Evolutionary conservation across 352 stramenopile genomes (phyloP).

Genomic region (Paralagenidium karlingii): DNA sequence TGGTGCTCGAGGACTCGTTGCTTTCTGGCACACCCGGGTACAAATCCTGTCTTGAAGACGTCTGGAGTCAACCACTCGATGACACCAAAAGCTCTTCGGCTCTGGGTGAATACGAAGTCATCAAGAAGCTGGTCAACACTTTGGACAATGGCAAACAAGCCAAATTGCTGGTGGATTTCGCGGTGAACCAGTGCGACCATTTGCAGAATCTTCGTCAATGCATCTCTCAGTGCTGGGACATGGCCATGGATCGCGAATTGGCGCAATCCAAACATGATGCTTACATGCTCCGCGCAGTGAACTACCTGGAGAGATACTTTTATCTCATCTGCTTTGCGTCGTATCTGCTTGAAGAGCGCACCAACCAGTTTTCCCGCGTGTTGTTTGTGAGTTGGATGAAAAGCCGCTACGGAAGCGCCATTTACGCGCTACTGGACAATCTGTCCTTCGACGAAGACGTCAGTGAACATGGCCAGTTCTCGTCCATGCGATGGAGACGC

Average conservation of each 20-base stretch:
- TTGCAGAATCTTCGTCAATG: slow-evolving; percentile 79
- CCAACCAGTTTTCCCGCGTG: slow-evolving; percentile 26
- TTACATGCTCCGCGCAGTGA: slow-evolving; percentile 76
- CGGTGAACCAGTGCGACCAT: slow-evolving; percentile 68
- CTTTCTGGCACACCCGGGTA: too few relatives aligned
- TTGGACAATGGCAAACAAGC: slow-evolving; percentile 54
- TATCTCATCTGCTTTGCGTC: slow-evolving; percentile 84
- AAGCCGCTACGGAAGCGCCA: slow-evolving; percentile 56
- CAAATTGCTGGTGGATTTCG: slow-evolving; percentile 58
- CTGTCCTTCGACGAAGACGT: slow-evolving; percentile 76
- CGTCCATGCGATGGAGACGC: slow-evolving; percentile 83
- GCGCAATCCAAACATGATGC: slow-evolving; percentile 52
- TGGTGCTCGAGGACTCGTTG: slow-evolving; percentile 38
- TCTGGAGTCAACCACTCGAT: not conserved
- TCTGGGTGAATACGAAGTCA: slow-evolving; percentile 57
- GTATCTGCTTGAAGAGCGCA: slow-evolving; percentile 66
- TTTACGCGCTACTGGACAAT: slow-evolving; percentile 80
- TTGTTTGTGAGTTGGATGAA: slow-evolving; percentile 82
- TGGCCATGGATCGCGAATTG: slow-evolving; percentile 61
- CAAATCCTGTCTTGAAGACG: not conserved
- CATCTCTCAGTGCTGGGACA: slow-evolving; percentile 64
- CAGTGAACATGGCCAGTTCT: too few relatives aligned
- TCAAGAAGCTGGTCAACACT: slow-evolving; percentile 50
- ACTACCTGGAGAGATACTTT: slow-evolving; percentile 85
- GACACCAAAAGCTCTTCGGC: slow-evolving; percentile 28